Base-by-base conservation (phyloP, 257 asterid species). In the Rehmannia glutinosa region DNA sequence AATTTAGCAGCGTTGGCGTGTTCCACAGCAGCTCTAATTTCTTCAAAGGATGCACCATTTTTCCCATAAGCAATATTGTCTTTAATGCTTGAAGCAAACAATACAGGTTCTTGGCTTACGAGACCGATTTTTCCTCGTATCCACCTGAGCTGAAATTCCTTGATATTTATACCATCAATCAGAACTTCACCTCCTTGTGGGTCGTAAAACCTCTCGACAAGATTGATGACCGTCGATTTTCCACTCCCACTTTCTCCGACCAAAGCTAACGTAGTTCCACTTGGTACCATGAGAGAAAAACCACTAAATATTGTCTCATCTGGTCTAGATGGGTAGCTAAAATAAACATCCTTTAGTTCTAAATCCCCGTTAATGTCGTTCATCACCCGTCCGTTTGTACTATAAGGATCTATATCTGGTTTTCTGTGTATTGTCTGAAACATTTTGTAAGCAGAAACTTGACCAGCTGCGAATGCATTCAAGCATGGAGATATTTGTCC, bases 221-320 rank as follows among this genome's bases (percentile, higher is more conserved):
- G 81, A 36, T 21, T 77, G 42, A 82, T 59, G 3, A 85, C 71
- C 0, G 79, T 82, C 32, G 91, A 82, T 76, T 85, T 85, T n/a
- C 91, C 91, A 38, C 83, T 76, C 9, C 91, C 91, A 69, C 86
- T 85, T 27, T 75, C 77, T 27, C 91, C 91, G 4, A 85, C 88
- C 55, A 85, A 64, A 47, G 88, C 91, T 15, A 72, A 27, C 12
- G 83, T 81, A 2, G 70, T 77, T 16, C 87, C 90, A 54, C 73
- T 71, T 0, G 77, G 72, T 28, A 84, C 47, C 1, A 2, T 28
- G 0, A 84, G 78, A 56, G 82, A 76, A 9, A 84, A 63, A 1
- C 83, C 83, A 5, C 17, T 19, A 13, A 79, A 79, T 47, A 84
- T 59, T 16, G 1, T 36, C 33, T 81, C 87, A 15, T 78, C 51